Base-by-base conservation (phyloP, 208 protist species). In the Leishmania martiniquensis region DNA sequence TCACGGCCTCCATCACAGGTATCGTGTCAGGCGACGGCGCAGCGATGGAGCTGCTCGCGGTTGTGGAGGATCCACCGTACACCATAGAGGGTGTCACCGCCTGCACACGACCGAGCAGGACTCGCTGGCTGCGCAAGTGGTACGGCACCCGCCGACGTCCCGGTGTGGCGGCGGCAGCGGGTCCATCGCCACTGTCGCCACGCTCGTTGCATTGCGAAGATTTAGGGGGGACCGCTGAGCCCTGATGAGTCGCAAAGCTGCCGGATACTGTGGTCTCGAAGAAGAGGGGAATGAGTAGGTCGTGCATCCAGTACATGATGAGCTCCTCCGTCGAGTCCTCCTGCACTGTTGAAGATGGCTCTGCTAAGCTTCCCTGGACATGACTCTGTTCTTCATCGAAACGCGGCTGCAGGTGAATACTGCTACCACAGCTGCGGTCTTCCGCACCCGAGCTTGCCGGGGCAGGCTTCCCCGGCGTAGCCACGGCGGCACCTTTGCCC, bases 271-370 rank as follows among this genome's bases (percentile, higher is more conserved):
- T 82, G n/a, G 76, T 86, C 45, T 86, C 83, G 72, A 75, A 86
- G 45, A 86, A 86, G 29, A 79, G 62, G 37, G 83, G 83, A 37
- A 86, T 82, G 9, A 86, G 42, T 20, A 52, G 69, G 44, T 86
- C 74, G 68, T 86, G 76, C 83, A 86, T 83, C 83, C 83, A 86
- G 68, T 66, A 45, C 47, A 78, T 51, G 47, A 86, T 74, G 29
- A 68, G 29, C 29, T 79, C 73, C 34, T 82, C 73, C 6, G 47
- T 15, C n/a, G 73, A 68, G 2, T 77, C 6, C 37, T 29, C 57
- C n/a, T 52, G 25, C 20, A n/a, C 44, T 34, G 67, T 34, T 37
- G 39, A 37, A 55, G 5, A 44, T 37, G 65, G 39, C 67, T 65
- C 70, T n/a, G 42, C 9, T n/a, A 51, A 12, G 20, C 51, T 5